A percentile compares a stretch with the other conserved stretches of the same genome.
These are phyloP conservation scores for Pythium oligandrum DNA, from an alignment of 352 stramenopile species.

Conservation along the genomic window DNA sequence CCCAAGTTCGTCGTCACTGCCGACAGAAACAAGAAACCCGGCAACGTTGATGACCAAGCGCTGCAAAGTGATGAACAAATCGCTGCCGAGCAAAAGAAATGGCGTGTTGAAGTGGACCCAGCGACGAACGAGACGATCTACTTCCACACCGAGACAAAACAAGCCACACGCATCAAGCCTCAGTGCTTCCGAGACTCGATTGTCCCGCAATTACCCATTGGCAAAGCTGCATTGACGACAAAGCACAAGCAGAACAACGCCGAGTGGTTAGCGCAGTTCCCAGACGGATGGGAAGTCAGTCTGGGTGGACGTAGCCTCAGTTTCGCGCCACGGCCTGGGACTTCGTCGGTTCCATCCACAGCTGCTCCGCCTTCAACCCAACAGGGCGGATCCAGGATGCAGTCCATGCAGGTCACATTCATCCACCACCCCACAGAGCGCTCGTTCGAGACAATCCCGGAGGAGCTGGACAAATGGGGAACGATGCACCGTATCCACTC, in stretches of 20 bases:
- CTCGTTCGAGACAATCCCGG: slow-evolving; percentile 28
- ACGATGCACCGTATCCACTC: slow-evolving; percentile 33
- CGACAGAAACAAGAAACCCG: slow-evolving; percentile 3
- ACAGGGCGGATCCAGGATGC: slow-evolving; percentile 11
- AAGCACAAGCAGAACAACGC: slow-evolving; percentile 12
- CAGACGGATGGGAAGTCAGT: slow-evolving; percentile 17
- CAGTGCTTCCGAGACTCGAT: slow-evolving; percentile 37
- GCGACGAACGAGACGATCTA: slow-evolving; percentile 40
- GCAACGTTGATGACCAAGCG: slow-evolving; percentile 2
- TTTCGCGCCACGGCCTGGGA: slow-evolving; percentile 1
- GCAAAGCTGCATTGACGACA: neutral
- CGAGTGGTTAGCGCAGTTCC: slow-evolving; percentile 11
- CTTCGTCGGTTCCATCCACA: neutral
- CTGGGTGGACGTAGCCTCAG: slow-evolving; percentile 14
- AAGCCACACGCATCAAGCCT: slow-evolving; percentile 46
- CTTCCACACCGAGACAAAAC: slow-evolving; percentile 41
- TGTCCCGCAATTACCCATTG: slow-evolving; percentile 40
- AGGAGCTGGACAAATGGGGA: slow-evolving; percentile 47
- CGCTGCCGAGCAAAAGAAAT: slow-evolving; percentile 38
- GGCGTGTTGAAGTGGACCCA: slow-evolving; percentile 56
- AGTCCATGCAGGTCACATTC: slow-evolving; percentile 40
- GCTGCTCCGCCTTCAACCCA: neutral
- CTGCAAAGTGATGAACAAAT: slow-evolving; percentile 3
- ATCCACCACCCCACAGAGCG: slow-evolving; percentile 39
- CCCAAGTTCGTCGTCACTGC: slow-evolving; percentile 19